Base-by-base conservation (phyloP, 805 yeast species). In the Wickerhamiella kurtzmanii region DNA sequence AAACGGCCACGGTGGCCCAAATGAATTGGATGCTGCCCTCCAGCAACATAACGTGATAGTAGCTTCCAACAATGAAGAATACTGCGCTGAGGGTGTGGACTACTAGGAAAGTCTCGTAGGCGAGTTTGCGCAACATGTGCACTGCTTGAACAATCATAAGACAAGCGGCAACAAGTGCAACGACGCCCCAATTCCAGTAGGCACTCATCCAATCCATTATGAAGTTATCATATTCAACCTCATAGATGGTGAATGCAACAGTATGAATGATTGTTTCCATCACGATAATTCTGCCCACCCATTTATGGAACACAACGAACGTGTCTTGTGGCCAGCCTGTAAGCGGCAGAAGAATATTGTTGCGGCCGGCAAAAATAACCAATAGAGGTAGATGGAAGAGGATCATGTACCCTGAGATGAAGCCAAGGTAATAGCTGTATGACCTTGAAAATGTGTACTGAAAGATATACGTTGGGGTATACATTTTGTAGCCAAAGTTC, bases 51-150 rank as follows among this genome's bases (percentile, higher is more conserved):
- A 78, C 69, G 60, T 84, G 94, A 37, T 66, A 64, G 74, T 77
- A 82, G 74, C 70, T 44, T 75, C 73, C 13, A 68, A 68, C 43
- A 79, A 64, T 59, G 79, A 77, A 25, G 4, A 70, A 49, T 3
- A 69, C 61, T 3, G 77, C 86, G 41, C 80, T 57, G 1, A 71
- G 48, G 44, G 80, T 73, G 57, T 83, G 94, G 13, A 69, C 44
- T n/a, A 70, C 55, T 35, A 79, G 59, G 62, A 83, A 79, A 5
- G 68, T 47, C 57, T 84, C 94, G 62, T 84, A 84, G 44, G 62
- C 60, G 43, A 59, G 55, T 35, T 67, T 68, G 60, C 92, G 71
- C 51, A 82, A 59, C 16, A 68, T 58, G 45, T 72, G 72, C 44
- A 71, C 55, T 2, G 81, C 73, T 48, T 73, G 79, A 50, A 74